Evolutionary conservation across 208 protist genomes (phyloP), one percentile per base, ranked within the genome.

Genomic region (Leishmania martiniquensis): DNA sequence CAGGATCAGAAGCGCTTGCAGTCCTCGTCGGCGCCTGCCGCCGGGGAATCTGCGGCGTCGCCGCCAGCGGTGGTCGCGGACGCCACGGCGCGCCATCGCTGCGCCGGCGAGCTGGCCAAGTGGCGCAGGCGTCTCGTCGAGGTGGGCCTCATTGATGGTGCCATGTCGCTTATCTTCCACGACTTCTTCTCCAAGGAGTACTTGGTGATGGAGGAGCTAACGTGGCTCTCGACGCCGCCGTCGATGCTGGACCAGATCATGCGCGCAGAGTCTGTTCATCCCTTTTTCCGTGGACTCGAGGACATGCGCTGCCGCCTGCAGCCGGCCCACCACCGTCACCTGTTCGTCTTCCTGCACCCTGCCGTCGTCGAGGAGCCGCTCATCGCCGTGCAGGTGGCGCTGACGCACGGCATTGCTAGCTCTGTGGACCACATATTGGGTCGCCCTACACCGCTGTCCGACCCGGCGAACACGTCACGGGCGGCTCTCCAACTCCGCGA

Each of bases 281-380:
- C 89, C 0, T 96, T 97, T 78, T 15, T 75, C 39, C 63, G 74
- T 25, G 90, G 89, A 29, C 75, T 97, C 5, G 78, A 63, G 2
- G 89, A 93, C 76, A 87, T 97, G 85, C 93, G 92, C 72, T 54
- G 83, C 32, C 89, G 94, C 37, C 72, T 95, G 71, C 89, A 92
- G 76, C 91, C 91, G 17, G 80, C 91, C 10, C 79, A 83, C 57
- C 76, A 93, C 66, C 82, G 94, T 37, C 88, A 94, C 75, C 72
- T 96, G 59, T 97, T 95, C 77, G 89, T 89, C 34, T 95, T 97
- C 76, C 84, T 95, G 45, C 94, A 97, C 75, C 90, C 94, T 15
- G 74, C 86, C 22, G 87, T 97, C 25, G 89, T 91, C 49, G 91
- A 94, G 81, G 91, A 95, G 81, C 93, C 93, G 49, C 87, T 97